Evolutionary conservation across 2,329 filamentous ascomycete species (phyloP).

Genomic region (Phaeosphaeriaceae sp.): DNA sequence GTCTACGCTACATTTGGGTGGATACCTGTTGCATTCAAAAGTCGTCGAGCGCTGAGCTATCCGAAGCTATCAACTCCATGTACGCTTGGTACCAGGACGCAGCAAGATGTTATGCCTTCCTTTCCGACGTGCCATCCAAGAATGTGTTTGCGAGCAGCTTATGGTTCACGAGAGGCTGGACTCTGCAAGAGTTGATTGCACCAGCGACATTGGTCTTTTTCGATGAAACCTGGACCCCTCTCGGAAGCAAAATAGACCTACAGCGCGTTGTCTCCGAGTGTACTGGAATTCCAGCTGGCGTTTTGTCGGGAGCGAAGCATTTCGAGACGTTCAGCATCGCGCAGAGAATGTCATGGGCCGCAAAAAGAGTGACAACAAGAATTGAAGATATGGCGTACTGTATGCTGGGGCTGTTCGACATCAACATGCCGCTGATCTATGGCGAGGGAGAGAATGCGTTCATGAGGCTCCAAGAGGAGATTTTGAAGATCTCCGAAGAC

Average conservation of each 20-base stretch:
- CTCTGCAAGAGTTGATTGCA: background rate
- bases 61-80: background rate
- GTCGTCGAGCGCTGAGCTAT: background rate
- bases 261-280: background rate
- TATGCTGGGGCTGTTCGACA: conserved; percentile 12
- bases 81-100: background rate
- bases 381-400: conserved; percentile 13
- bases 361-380: conserved; percentile 14
- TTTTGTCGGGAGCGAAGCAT: background rate
- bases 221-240: background rate
- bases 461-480: conserved; percentile 22
- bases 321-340: conserved; percentile 7
- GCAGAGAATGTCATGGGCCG: background rate
- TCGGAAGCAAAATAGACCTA: background rate
- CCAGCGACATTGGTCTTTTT: background rate
- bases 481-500: conserved; percentile 9
- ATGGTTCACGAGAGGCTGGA: conserved; percentile 1
- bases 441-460: conserved; percentile 33
- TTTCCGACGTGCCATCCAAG: background rate
- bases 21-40: background rate
- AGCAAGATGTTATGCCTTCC: background rate
- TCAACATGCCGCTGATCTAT: conserved; percentile 20
- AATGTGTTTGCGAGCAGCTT: background rate
- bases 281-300: background rate
- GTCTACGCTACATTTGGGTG: background rate